These are phyloP conservation scores for Coemansia sp. DNA, from an alignment of 192 early-diverging fungal species.

Conservation along the genomic window DNA sequence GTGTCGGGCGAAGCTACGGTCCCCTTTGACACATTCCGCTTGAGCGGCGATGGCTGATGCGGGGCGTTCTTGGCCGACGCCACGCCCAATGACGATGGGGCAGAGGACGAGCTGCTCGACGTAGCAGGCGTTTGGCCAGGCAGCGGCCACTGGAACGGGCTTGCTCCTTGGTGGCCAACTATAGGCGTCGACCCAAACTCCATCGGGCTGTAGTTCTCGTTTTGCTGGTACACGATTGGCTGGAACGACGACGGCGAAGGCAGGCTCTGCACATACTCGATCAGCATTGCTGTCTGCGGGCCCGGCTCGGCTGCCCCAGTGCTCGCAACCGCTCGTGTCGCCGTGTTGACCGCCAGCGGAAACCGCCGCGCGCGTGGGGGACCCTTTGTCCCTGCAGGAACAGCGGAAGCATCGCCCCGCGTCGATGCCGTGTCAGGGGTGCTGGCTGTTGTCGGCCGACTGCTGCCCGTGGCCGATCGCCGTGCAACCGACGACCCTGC, in stretches of 20 bases:
- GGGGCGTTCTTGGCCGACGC: slow-evolving; percentile 17
- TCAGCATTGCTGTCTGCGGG: slow-evolving; percentile 66
- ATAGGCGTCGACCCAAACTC: slow-evolving; percentile 75
- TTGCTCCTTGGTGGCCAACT: slow-evolving; percentile 56
- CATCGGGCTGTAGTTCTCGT: slow-evolving; percentile 73
- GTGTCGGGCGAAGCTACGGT: slow-evolving; percentile 7
- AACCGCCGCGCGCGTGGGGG: slow-evolving; percentile 30
- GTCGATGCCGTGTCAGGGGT: slow-evolving; percentile 25
- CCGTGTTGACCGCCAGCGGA: slow-evolving; percentile 48
- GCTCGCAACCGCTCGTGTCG: slow-evolving; percentile 24
- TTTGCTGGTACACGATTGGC: slow-evolving; percentile 70
- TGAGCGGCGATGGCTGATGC: slow-evolving; percentile 53
- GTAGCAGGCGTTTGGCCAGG: slow-evolving; percentile 12
- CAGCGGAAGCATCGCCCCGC: background rate
- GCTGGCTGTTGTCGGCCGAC: slow-evolving; percentile 15
- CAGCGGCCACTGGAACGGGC: slow-evolving; percentile 74
- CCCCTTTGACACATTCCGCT: slow-evolving; percentile 32
- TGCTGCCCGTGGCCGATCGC: slow-evolving; percentile 14
- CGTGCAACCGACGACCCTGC: slow-evolving; percentile 7
- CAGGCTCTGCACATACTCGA: slow-evolving; percentile 63
- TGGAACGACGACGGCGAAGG: slow-evolving; percentile 78
- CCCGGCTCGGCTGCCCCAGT: slow-evolving; percentile 56
- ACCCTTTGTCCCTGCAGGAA: too few relatives aligned
- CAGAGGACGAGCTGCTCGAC: background rate
- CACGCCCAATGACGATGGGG: background rate